Evolutionary conservation across 2,329 filamentous ascomycete genomes (phyloP), one percentile per base, ranked within the genome.

Genomic region (Fusarium sp.): DNA sequence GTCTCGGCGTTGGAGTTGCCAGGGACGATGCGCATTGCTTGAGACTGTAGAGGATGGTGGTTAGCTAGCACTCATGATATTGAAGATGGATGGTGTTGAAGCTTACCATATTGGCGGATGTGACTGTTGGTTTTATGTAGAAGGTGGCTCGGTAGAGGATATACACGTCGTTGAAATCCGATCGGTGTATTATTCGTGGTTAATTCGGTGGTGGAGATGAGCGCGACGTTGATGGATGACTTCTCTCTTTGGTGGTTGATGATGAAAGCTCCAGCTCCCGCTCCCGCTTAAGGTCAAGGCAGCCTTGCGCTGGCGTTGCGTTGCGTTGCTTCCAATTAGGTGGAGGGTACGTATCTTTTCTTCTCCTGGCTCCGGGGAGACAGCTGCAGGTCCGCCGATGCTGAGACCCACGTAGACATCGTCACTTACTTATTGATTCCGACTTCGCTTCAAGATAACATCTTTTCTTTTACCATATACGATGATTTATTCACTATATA

Each of bases 21-120:
- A 78, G 96, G 96, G 73, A 93, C 89, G 83, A 99, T 92, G 83
- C 94, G 93, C 87, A 98, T 92, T 77, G 93, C 91, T 93, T 97
- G 80, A 48, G 64, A 65, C 51, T 61, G 51, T 18, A 62, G 42
- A 55, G 69, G 69, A 67, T n/a, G 69, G 25, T 70, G 67, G 60
- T 74, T 69, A 72, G 70, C 59, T 61, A 72, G 70, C 59, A 61
- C 37, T 62, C 50, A 44, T 65, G 58, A 50, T 53, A 48, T 52
- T 28, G 26, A 51, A 28, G 44, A 49, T 43, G 62, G 43, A 34
- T 49, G 52, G 50, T 54, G 44, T 64, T 55, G 64, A 56, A 54
- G 75, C 80, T 79, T 82, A 87, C 85, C 85, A 87, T 88, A 63
- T 81, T 85, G 81, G 70, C 74, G 72, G 77, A 57, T 71, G 52